Evolutionary conservation across 371 early-diverging fungal species (phyloP).

Genomic region (Gilbertella persicaria): DNA sequence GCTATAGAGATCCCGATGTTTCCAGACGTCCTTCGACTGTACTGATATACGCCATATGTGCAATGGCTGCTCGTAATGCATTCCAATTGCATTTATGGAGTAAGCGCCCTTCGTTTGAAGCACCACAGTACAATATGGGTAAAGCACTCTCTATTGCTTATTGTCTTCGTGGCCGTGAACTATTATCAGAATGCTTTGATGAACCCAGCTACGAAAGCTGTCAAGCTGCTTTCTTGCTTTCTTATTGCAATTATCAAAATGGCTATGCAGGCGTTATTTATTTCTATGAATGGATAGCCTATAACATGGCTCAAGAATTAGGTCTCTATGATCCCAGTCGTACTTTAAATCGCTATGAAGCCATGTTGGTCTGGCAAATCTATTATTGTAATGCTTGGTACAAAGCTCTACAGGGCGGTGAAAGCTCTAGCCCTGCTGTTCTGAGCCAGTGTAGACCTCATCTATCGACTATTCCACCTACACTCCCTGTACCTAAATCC

Average conservation of each 20-base stretch:
- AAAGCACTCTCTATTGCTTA: slow-evolving; percentile 48
- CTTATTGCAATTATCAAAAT: slow-evolving; percentile 49
- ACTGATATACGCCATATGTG: slow-evolving; percentile 44
- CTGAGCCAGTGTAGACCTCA: background rate
- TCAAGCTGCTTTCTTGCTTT: slow-evolving; percentile 41
- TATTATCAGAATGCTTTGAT: slow-evolving; percentile 44
- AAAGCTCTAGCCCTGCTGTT: slow-evolving; percentile 27
- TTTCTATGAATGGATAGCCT: slow-evolving; percentile 49
- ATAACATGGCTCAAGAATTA: slow-evolving; percentile 43
- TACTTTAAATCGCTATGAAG: slow-evolving; percentile 23
- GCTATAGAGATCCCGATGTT: slow-evolving; percentile 28
- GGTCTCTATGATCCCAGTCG: slow-evolving; percentile 36
- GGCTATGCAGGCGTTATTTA: slow-evolving; percentile 36
- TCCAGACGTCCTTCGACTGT: slow-evolving; percentile 31
- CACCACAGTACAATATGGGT: slow-evolving; percentile 46
- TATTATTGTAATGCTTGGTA: slow-evolving; percentile 48
- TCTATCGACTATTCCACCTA: slow-evolving; percentile 18
- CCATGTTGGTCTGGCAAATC: slow-evolving; percentile 38
- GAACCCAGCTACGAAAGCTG: slow-evolving; percentile 42
- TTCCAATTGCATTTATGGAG: slow-evolving; percentile 54
- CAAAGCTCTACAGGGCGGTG: slow-evolving; percentile 30
- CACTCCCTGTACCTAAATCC: slow-evolving; percentile 13
- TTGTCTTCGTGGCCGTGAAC: slow-evolving; percentile 39
- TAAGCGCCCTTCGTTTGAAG: slow-evolving; percentile 28
- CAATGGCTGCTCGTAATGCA: slow-evolving; percentile 51